These are phyloP conservation scores for Truncatella angustata DNA, from an alignment of 2,329 filamentous ascomycete species.

Conservation along the genomic window DNA sequence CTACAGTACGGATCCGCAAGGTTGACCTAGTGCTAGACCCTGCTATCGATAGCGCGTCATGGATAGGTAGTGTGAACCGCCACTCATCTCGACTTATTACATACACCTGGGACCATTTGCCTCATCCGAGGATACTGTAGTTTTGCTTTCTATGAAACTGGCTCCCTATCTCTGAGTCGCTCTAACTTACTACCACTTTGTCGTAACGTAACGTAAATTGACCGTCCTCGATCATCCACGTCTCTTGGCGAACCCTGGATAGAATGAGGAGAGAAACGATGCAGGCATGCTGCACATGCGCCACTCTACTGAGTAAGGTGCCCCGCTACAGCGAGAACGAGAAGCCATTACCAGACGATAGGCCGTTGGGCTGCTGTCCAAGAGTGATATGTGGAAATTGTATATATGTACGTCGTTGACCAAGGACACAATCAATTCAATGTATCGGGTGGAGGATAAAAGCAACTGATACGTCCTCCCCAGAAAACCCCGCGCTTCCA, in stretches of 20 bases:
- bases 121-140: background rate
- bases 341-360: slow-evolving; percentile 59
- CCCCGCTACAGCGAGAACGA: slow-evolving; percentile 51
- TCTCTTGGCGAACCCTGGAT: background rate
- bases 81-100: background rate
- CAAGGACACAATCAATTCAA: background rate
- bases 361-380: slow-evolving; percentile 65
- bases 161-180: too few relatives aligned
- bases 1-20: too few relatives aligned
- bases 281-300: slow-evolving; percentile 69
- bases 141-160: too few relatives aligned
- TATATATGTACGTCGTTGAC: slow-evolving; percentile 50
- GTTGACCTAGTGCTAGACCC: too few relatives aligned
- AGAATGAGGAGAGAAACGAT: slow-evolving; percentile 5
- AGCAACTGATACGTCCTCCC: background rate
- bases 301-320: slow-evolving; percentile 55
- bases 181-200: too few relatives aligned
- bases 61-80: background rate
- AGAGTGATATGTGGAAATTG: slow-evolving; percentile 71
- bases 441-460: background rate
- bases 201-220: too few relatives aligned
- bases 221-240: background rate
- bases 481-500: slow-evolving; percentile 67
- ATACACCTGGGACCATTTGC: background rate
- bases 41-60: slow-evolving; percentile 6